Conservation (phyloP, 2,329 filamentous ascomycete genomes). For the Aphanoascus verrucosus region DNA sequence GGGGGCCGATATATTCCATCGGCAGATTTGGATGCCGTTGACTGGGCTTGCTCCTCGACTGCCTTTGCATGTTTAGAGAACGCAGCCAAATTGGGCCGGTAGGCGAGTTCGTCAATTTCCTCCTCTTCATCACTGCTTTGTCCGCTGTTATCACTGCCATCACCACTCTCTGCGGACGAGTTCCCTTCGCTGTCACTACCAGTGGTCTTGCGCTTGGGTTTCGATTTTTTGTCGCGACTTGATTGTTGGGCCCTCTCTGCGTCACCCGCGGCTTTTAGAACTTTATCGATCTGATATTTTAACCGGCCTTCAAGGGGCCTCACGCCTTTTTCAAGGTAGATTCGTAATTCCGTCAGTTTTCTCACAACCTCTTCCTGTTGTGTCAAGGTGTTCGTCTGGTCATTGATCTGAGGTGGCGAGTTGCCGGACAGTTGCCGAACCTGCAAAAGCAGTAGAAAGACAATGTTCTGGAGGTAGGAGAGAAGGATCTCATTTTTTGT, state of each 20-base stretch:
- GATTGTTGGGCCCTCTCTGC: conserved; percentile 23
- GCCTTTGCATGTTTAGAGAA: conserved; percentile 33
- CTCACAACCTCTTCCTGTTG: conserved; percentile 52
- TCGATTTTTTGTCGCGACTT: conserved; percentile 22
- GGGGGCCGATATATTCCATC: conserved; percentile 81
- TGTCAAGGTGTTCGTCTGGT: conserved; percentile 23
- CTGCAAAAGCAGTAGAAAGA: conserved; percentile 75
- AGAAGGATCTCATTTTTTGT: conserved; percentile 95
- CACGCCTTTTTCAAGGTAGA: conserved; percentile 88
- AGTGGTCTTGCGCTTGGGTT: conserved; percentile 18
- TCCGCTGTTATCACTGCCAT: conserved; percentile 13
- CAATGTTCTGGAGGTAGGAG: conserved; percentile 88
- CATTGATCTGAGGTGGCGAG: conserved; percentile 15
- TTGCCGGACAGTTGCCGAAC: conserved; percentile 47
- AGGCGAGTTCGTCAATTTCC: conserved; percentile 49
- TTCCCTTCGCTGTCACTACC: conserved; percentile 28
- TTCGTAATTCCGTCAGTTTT: conserved; percentile 80
- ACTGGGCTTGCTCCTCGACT: conserved; percentile 19
- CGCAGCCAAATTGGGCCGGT: conserved; percentile 49
- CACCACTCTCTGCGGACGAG: conserved; percentile 28
- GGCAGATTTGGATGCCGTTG: conserved; percentile 23
- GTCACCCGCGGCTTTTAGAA: conserved; percentile 69
- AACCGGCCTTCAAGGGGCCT: conserved; percentile 79
- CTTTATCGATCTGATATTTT: conserved; percentile 93
- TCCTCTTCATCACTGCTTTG: conserved; percentile 23